Conservation (phyloP, 768 basidiomycete genomes). For the Pulveroboletus sp. region DNA sequence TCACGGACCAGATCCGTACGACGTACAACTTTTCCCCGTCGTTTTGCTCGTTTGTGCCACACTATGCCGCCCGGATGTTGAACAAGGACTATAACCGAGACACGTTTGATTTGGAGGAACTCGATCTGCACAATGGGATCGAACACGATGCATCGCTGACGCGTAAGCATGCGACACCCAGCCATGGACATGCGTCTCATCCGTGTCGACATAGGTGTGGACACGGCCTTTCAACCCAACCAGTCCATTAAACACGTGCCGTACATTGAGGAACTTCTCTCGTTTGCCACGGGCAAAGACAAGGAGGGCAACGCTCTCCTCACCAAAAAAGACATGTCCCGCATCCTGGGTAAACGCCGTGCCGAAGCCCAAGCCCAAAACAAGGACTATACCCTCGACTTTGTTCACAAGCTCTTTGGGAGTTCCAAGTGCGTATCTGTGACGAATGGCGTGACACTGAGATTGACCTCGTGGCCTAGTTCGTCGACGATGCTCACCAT, state of each 20-base stretch:
- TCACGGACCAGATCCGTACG: conserved; percentile 40
- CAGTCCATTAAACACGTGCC: conserved; percentile 51
- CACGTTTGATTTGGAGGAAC: conserved; percentile 61
- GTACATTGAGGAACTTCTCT: conserved; percentile 58
- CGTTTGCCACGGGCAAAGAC: conserved; percentile 58
- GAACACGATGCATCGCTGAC: conserved; percentile 36
- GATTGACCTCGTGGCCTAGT: too few species aligned
- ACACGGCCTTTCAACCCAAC: conserved; percentile 42
- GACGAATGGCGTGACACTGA: too few species aligned
- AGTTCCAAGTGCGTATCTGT: conserved; percentile 56
- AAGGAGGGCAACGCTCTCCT: conserved; percentile 44
- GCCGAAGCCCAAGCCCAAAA: conserved; percentile 55
- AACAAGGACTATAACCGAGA: conserved; percentile 53
- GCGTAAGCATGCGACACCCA: conserved; percentile 17
- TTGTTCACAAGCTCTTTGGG: conserved; percentile 62
- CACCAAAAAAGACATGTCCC: conserved; percentile 58
- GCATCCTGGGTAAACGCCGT: conserved; percentile 58
- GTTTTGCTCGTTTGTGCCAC: conserved; percentile 67
- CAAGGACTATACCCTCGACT: conserved; percentile 50
- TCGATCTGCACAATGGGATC: conserved; percentile 67
- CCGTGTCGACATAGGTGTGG: conserved; percentile 46
- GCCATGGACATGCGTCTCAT: not conserved
- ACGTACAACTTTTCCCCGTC: conserved; percentile 71
- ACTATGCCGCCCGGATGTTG: conserved; percentile 56
- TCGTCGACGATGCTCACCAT: conserved; percentile 65